Conservation (phyloP, 805 yeast genomes). For the Pichia membranifaciens region DNA sequence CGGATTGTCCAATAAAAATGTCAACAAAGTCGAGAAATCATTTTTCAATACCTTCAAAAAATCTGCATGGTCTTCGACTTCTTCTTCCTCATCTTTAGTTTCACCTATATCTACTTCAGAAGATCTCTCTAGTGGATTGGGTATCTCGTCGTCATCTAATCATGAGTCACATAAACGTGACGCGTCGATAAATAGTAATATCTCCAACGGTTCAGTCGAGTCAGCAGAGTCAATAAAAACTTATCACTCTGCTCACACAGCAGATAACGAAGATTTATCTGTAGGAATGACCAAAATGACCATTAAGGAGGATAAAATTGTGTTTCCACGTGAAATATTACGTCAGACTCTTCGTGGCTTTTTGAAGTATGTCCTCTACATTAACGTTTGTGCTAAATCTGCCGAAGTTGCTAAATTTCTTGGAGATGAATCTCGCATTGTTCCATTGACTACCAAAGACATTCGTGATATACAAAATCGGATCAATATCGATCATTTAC, state of each 20-base stretch:
- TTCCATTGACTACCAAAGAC: constrained; percentile 40
- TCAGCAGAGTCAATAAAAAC: constrained; percentile 4
- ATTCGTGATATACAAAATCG: constrained; percentile 53
- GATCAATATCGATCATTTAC: constrained; percentile 50
- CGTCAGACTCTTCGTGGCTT: constrained; percentile 76
- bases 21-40: constrained; percentile 7
- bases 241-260: constrained; percentile 3
- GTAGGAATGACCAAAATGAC: background rate
- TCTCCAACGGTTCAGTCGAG: constrained; percentile 4
- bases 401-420: constrained; percentile 50
- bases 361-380: constrained; percentile 45
- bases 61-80: constrained; percentile 1
- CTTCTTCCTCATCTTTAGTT: background rate
- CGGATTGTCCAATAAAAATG: background rate
- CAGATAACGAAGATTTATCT: background rate
- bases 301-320: constrained; percentile 12
- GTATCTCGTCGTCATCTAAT: constrained; percentile 7
- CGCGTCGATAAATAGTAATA: background rate
- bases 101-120: constrained; percentile 10
- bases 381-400: constrained; percentile 51
- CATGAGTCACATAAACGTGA: background rate
- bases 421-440: constrained; percentile 25
- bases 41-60: constrained; percentile 7
- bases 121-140: constrained; percentile 14
- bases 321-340: constrained; percentile 65